These are phyloP conservation scores for Daedaleopsis nitida DNA, from an alignment of 768 basidiomycete genomes.

Conservation along the genomic window DNA sequence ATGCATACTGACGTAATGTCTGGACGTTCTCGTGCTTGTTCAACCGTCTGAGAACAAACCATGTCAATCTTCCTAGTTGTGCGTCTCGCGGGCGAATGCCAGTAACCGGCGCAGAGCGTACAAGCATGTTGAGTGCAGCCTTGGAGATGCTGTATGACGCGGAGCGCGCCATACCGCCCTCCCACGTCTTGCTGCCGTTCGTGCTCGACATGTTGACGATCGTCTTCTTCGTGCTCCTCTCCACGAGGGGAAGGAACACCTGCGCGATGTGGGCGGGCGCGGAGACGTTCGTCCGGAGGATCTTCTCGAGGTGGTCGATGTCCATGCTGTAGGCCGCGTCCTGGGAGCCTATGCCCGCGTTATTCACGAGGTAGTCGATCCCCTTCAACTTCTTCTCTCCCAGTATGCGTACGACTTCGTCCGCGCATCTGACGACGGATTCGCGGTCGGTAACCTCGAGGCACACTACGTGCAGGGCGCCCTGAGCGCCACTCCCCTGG, in stretches of 20 bases:
- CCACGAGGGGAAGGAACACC: conserved; percentile 6
- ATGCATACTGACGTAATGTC: conserved; percentile 35
- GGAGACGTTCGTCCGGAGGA: conserved; percentile 10
- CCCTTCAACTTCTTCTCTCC: conserved; percentile 27
- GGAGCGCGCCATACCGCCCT: background rate
- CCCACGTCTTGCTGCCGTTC: background rate
- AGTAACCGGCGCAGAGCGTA: background rate
- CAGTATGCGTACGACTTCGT: conserved; percentile 27
- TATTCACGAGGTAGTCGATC: conserved; percentile 43
- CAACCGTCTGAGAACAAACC: conserved; percentile 31
- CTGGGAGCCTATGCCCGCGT: conserved; percentile 30
- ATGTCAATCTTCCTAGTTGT: too few species aligned
- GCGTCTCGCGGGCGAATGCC: too few species aligned
- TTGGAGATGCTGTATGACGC: conserved; percentile 12
- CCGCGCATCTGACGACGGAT: conserved; percentile 28
- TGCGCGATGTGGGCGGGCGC: conserved; percentile 8
- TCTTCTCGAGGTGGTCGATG: background rate
- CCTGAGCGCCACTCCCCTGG: conserved; percentile 26
- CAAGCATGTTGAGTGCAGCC: conserved; percentile 20
- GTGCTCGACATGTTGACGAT: conserved; percentile 17
- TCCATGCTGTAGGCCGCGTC: conserved; percentile 6
- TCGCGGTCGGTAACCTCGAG: conserved; percentile 32
- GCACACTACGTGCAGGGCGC: conserved; percentile 34
- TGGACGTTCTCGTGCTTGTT: conserved; percentile 35
- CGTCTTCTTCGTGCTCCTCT: conserved; percentile 7